A percentile compares a stretch with the other conserved stretches of the same genome.
phyloP scores from a whole-genome alignment of 768 basidiomycete species.

The Pleurotus sapidus region DNA sequence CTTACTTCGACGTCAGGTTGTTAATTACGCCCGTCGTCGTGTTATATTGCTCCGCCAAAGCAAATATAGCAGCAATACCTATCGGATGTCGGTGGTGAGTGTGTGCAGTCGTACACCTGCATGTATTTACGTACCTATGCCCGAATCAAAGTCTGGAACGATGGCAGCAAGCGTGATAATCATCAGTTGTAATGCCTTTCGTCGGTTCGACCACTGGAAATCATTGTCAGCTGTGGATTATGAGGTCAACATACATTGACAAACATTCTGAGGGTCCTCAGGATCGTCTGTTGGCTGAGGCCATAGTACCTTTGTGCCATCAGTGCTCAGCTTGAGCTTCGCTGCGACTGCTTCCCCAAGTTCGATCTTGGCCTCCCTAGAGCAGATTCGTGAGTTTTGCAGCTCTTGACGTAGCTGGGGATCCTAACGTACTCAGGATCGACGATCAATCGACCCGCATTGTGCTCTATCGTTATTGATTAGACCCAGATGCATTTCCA shows the following conservation, averaged over 20 bases:
- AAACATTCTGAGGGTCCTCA: constrained; percentile 62
- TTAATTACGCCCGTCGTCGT: constrained; percentile 59
- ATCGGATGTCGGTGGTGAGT: not conserved
- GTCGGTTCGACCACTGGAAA: constrained; percentile 44
- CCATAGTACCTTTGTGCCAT: constrained; percentile 64
- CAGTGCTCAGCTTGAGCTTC: constrained; percentile 51
- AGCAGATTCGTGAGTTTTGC: not conserved
- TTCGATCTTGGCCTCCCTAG: constrained; percentile 60
- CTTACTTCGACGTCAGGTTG: constrained; percentile 56
- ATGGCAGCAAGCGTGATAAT: constrained; percentile 64
- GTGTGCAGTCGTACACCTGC: too few species aligned
- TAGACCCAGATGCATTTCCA: not conserved
- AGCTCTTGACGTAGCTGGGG: not conserved
- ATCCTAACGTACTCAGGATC: constrained; percentile 49
- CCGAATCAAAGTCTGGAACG: constrained; percentile 67
- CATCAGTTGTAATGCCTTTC: constrained; percentile 54
- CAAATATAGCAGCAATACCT: constrained; percentile 65
- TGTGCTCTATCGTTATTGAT: constrained; percentile 27
- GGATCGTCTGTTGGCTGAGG: constrained; percentile 64
- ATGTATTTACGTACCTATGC: constrained; percentile 40
- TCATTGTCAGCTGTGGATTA: not conserved
- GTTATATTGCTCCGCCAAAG: constrained; percentile 50
- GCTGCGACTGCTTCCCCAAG: constrained; percentile 55
- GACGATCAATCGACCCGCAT: constrained; percentile 57
- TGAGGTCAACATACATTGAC: constrained; percentile 7